Percentiles rank a stretch among this genome's conserved stretches.
Conservation (phyloP, 176 grass and related monocot genomes). For the Triticum turgidum region DNA sequence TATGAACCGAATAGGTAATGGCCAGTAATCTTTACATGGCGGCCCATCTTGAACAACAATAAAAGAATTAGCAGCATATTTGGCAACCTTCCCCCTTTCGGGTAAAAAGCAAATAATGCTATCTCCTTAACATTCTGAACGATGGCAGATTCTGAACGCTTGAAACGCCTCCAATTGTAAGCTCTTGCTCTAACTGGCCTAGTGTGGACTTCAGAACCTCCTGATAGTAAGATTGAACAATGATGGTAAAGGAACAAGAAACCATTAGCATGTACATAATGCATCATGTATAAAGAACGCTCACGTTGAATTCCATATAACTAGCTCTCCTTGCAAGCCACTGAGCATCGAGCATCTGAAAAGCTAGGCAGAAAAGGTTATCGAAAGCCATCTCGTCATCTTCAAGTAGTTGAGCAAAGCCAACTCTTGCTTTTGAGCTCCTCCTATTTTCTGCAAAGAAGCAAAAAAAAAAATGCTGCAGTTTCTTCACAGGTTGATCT, state of each 20-base stretch:
- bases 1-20: neutral
- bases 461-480: constrained; percentile 7
- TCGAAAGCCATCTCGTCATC: constrained; percentile 73
- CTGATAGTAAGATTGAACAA: constrained; percentile 51
- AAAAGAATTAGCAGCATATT: constrained; percentile 24
- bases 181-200: constrained; percentile 69
- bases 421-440: constrained; percentile 53
- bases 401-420: constrained; percentile 66
- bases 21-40: neutral
- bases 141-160: constrained; percentile 56
- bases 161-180: constrained; percentile 44
- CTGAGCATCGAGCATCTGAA: constrained; percentile 70
- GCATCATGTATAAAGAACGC: neutral
- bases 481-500: constrained; percentile 6
- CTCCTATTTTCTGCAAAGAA: constrained; percentile 48
- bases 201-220: constrained; percentile 71
- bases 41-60: constrained; percentile 15
- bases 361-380: constrained; percentile 80
- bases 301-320: constrained; percentile 96
- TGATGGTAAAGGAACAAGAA: neutral
- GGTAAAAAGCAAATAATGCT: constrained; percentile 22
- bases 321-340: constrained; percentile 72
- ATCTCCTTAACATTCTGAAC: constrained; percentile 57
- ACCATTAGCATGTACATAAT: neutral
- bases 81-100: constrained; percentile 2